Evolutionary conservation across 768 basidiomycete genomes (phyloP), one percentile per base, ranked within the genome.

Genomic region (Amanita subjunquillea): DNA sequence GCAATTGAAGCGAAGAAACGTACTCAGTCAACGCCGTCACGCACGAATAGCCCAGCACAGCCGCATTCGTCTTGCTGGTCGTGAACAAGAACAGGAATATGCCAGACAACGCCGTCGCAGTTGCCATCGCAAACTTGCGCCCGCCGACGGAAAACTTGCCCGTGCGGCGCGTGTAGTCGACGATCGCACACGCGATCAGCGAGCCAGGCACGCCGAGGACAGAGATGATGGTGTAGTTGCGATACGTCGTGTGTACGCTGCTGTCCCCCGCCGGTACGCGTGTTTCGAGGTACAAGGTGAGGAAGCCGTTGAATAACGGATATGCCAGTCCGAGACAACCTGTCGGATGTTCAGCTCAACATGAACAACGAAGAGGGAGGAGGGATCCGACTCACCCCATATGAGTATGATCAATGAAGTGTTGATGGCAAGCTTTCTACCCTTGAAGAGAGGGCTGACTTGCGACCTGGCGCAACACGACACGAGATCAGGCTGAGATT

Each of bases 41-140:
- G 50, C 76, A 78, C 36, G 76, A 74, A 57, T 63, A 78, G 4
- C 71, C 77, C 6, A 78, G 67, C 1, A 75, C 66, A 6, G 66
- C 65, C 4, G 67, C 63, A 12, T 63, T 55, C 30, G 65, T 72
- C 36, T 55, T 71, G 54, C 72, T 75, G 23, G 73, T 76, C 32
- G 77, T 78, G 63, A 76, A 78, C 40, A 76, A 63, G 62, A 76
- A 78, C 55, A 78, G 60, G 60, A 78, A 77, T 32, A 78, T 55
- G 7, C 68, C 72, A 0, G 73, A 75, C 27, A 78, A 56, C 13
- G 65, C 57, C 0, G 76, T 76, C 1, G 73, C 75, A 10, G 66
- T 40, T 5, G 73, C 70, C 59, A 78, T 69, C 8, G 76, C 70
- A 41, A 72, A 60, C 57, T 76, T 77, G 53, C 77, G 22, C 76